phyloP scores from a whole-genome alignment of 352 stramenopile genomes.

The Phytophthora fragariae region DNA sequence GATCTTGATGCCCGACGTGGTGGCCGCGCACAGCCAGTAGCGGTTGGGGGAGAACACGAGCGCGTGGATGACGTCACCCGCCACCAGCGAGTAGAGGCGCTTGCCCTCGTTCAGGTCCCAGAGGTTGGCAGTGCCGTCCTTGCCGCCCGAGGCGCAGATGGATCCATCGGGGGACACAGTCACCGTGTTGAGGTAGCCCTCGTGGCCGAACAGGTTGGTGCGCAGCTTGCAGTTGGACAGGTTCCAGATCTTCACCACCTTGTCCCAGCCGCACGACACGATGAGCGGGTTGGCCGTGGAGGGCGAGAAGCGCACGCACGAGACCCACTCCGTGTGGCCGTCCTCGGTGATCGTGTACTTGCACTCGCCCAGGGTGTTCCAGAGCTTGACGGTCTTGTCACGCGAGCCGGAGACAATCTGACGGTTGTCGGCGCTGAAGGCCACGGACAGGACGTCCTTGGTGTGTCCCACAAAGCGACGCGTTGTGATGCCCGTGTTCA shows the following conservation, averaged over 20 bases:
- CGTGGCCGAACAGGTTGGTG: conserved; percentile 99
- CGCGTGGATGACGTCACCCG: conserved; percentile 96
- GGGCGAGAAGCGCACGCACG: conserved; percentile 99
- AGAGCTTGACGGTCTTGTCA: conserved; percentile 99
- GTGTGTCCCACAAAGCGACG: conserved; percentile 99
- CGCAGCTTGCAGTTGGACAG: conserved; percentile 99
- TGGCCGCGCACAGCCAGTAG: conserved; percentile 99
- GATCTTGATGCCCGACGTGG: conserved; percentile 99
- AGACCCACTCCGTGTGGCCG: conserved; percentile 99
- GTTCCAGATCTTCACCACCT: conserved; percentile 99
- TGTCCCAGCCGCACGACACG: conserved; percentile 99
- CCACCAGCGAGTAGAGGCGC: conserved; percentile 99
- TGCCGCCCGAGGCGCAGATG: conserved; percentile 99
- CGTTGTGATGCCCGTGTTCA: conserved; percentile 99
- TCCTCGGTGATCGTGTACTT: conserved; percentile 99
- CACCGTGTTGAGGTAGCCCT: conserved; percentile 99
- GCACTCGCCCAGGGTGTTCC: conserved; percentile 99
- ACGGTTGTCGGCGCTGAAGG: conserved; percentile 99
- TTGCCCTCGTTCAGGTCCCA: conserved; percentile 99
- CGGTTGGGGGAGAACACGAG: conserved; percentile 99
- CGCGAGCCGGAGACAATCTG: conserved; percentile 99
- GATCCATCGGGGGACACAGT: conserved; percentile 99
- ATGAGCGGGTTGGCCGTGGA: conserved; percentile 97
- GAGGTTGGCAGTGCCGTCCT: conserved; percentile 99
- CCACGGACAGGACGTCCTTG: conserved; percentile 99